phyloP scores from a whole-genome alignment of 2,329 filamentous ascomycete species.

The Hymenoscyphus linearis region DNA sequence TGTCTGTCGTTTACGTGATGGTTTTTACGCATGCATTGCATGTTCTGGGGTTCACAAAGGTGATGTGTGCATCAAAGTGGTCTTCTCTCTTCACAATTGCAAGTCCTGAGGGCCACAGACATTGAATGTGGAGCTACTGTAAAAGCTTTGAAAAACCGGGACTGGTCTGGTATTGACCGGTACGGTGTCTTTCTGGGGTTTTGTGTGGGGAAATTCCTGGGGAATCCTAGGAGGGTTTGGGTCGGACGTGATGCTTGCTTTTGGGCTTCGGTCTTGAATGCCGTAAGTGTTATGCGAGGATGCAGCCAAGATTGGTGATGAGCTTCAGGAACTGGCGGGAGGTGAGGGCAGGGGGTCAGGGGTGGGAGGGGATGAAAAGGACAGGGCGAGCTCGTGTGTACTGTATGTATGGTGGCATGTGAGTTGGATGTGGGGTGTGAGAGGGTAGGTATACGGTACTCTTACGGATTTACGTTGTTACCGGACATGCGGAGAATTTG shows the following conservation, averaged over 20 bases:
- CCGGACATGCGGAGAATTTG: slow-evolving; percentile 7
- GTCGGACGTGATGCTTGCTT: not conserved
- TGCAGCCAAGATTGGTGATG: slow-evolving; percentile 7
- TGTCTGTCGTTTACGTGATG: not conserved
- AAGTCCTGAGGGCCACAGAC: too few relatives aligned
- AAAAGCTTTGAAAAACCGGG: not conserved
- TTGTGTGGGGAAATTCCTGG: not conserved
- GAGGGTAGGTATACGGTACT: not conserved
- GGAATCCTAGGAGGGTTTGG: not conserved
- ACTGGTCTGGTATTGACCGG: not conserved
- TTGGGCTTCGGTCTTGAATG: slow-evolving; percentile 12
- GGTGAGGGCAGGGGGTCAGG: not conserved
- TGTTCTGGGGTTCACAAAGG: not conserved
- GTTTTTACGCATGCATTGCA: not conserved
- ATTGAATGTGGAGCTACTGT: too few relatives aligned
- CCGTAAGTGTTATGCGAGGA: slow-evolving; percentile 14
- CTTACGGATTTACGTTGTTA: slow-evolving; percentile 9
- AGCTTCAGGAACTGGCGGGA: slow-evolving; percentile 8
- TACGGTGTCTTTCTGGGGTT: not conserved
- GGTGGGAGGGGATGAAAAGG: not conserved
- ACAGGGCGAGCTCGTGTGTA: not conserved
- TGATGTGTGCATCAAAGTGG: not conserved
- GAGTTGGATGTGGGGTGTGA: slow-evolving; percentile 1
- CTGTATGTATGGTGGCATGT: slow-evolving; percentile 6
- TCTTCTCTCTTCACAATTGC: too few relatives aligned